A percentile compares a stretch with the other conserved stretches of the same genome.
Evolutionary conservation across 2,329 filamentous ascomycete species (phyloP).

Genomic region (Penicillium vulpinum): DNA sequence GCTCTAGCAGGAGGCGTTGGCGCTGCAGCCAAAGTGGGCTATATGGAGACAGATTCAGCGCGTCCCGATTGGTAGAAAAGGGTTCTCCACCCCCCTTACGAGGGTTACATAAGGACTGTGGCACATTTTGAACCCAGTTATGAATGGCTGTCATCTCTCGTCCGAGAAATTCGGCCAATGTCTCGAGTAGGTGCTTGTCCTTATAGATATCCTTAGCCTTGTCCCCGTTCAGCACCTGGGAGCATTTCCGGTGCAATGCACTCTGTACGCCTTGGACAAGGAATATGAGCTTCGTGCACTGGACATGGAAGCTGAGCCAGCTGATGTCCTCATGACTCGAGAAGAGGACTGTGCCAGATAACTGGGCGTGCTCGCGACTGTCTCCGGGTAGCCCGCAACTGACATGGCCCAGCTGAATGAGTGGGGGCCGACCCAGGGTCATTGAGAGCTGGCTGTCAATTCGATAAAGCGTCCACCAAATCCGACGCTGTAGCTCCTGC

Average conservation of each 20-base stretch:
- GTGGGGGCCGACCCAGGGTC: conserved; percentile 29
- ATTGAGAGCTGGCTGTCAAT: conserved; percentile 50
- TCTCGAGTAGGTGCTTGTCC: not conserved
- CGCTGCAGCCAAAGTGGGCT: conserved; percentile 45
- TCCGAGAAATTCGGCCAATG: not conserved
- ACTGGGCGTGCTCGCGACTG: not conserved
- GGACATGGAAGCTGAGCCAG: not conserved
- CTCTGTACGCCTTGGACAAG: not conserved
- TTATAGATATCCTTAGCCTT: not conserved
- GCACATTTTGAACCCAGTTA: not conserved
- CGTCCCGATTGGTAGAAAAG: not conserved
- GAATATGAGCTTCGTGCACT: not conserved
- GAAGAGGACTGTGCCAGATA: not conserved
- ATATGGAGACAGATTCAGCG: conserved; percentile 27
- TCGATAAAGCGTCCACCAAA: conserved; percentile 55
- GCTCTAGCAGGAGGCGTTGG: conserved; percentile 45
- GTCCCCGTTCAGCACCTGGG: not conserved
- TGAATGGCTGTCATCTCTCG: not conserved
- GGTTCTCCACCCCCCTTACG: not conserved
- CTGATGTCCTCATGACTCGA: not conserved
- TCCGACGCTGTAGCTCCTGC: conserved; percentile 49
- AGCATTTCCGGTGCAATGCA: not conserved
- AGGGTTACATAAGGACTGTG: not conserved
- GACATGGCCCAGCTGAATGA: not conserved
- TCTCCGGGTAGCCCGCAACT: not conserved